phyloP scores from a whole-genome alignment of 108 stramenopile species.

The Mediolabrus comicus region DNA sequence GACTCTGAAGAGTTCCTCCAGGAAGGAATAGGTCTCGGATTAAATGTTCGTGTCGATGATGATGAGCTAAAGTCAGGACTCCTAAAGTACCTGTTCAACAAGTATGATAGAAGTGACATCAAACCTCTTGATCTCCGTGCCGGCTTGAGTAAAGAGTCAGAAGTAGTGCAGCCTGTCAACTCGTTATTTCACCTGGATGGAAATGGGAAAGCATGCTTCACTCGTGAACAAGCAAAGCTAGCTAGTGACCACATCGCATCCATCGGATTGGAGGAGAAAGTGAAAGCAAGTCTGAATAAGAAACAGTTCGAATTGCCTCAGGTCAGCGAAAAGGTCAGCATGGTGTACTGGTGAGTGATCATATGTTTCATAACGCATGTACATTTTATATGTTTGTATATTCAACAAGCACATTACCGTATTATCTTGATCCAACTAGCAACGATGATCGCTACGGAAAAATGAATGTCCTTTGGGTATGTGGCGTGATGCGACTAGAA shows the following conservation, averaged over 20 bases:
- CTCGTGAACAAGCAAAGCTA: conserved; percentile 2
- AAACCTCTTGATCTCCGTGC: conserved; percentile 14
- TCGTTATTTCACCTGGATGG: conserved; percentile 9
- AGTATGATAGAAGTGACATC: conserved; percentile 5
- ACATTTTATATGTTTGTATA: neutral
- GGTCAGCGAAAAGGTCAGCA: conserved; percentile 7
- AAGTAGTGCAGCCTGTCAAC: neutral
- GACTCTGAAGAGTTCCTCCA: conserved; percentile 5
- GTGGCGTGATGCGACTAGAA: conserved; percentile 11
- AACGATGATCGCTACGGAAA: conserved; percentile 1
- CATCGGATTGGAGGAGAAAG: conserved; percentile 6
- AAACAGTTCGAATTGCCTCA: conserved; percentile 17
- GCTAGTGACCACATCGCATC: conserved; percentile 21
- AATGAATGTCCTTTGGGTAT: conserved; percentile 23
- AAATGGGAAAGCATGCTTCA: conserved; percentile 21
- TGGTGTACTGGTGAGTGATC: conserved; percentile 8
- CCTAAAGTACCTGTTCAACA: conserved; percentile 15
- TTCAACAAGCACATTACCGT: too few relatives aligned
- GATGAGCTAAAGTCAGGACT: conserved; percentile 8
- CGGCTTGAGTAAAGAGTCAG: conserved; percentile 8
- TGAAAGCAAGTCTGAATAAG: conserved; percentile 11
- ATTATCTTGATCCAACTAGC: neutral
- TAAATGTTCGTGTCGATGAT: conserved; percentile 9
- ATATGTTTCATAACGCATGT: neutral
- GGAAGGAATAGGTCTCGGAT: conserved; percentile 3